Evolutionary conservation across 2,329 filamentous ascomycete species (phyloP), one percentile per base, ranked within the genome.

Genomic region (Anisogramma anomala): DNA sequence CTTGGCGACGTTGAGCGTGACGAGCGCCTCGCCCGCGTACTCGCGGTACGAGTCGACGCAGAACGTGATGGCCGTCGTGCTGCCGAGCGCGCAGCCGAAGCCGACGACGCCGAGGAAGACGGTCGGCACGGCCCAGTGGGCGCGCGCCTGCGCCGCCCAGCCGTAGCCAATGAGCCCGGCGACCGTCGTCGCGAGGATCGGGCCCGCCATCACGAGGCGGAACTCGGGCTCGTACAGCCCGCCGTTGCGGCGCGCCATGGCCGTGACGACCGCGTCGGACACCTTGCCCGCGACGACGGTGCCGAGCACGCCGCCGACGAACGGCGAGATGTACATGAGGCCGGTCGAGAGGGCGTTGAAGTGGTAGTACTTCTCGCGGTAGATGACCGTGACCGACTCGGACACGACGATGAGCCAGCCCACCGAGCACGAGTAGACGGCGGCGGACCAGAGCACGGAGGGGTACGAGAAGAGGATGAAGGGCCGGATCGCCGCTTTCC

Each of bases 391-490:
- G 3, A 96, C 77, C 0, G 82, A 83, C 60, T 96, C 88, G 1
- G 87, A 94, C 2, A 96, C 74, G 32, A 96, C 87, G 50, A 96
- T 95, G 20, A 96, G 71, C 91, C 89, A 96, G 27, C 89, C 89
- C 6, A 96, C 75, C 0, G 87, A 91, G 52, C 91, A 80, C 0
- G 87, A 69, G 57, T 96, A 96, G 3, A 94, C 77, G 1, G 83
- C 68, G 0, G 86, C 68, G 5, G 84, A 89, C 89, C 88, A 96
- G 7, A 95, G 71, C 1, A 96, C 83, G 0, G 84, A 76, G 0
- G 91, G 91, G 54, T 96, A 95, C 1, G 81, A 75, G 52, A 81
- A 94, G 1, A 96, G 71, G 34, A 95, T 77, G 47, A 96, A 85
- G 0, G 89, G 91, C 1, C 89, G 74, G 4, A 82, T 32, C 41